Percentiles rank a stretch among this genome's conserved stretches.
Evolutionary conservation across 306 rosid species (phyloP).

Genomic region (Trifolium repens): DNA sequence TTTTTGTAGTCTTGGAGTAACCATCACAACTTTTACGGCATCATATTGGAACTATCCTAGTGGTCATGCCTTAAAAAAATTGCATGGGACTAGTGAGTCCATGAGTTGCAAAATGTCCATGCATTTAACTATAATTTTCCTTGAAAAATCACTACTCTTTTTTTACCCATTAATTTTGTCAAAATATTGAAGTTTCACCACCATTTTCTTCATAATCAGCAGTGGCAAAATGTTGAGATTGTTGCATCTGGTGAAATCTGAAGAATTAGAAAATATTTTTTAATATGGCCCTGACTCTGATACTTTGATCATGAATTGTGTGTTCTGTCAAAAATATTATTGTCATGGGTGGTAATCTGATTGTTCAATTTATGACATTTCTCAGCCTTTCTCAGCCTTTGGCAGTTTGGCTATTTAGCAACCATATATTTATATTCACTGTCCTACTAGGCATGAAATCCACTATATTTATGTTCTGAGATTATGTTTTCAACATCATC

Average conservation of each 20-base stretch:
- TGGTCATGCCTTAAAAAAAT: slow-evolving; percentile 75
- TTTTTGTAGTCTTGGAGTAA: slow-evolving; percentile 80
- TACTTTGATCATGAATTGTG: background rate
- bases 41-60: slow-evolving; percentile 92
- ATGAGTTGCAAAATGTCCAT: slow-evolving; percentile 23
- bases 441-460: slow-evolving; percentile 5
- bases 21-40: slow-evolving; percentile 76
- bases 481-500: background rate
- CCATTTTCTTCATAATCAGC: slow-evolving; percentile 16
- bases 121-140: slow-evolving; percentile 4
- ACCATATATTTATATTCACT: background rate
- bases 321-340: background rate
- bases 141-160: slow-evolving; percentile 8
- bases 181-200: background rate
- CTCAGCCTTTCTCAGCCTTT: slow-evolving; percentile 25
- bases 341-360: slow-evolving; percentile 6
- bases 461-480: background rate
- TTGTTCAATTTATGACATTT: background rate
- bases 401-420: background rate
- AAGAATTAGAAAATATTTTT: background rate
- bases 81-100: slow-evolving; percentile 70
- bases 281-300: background rate
- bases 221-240: background rate
- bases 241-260: slow-evolving; percentile 15
- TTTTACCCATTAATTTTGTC: slow-evolving; percentile 25